Percentiles rank a stretch among this genome's conserved stretches.
phyloP scores from a whole-genome alignment of 2,329 filamentous ascomycete species.

The Penicillium oxalicum region DNA sequence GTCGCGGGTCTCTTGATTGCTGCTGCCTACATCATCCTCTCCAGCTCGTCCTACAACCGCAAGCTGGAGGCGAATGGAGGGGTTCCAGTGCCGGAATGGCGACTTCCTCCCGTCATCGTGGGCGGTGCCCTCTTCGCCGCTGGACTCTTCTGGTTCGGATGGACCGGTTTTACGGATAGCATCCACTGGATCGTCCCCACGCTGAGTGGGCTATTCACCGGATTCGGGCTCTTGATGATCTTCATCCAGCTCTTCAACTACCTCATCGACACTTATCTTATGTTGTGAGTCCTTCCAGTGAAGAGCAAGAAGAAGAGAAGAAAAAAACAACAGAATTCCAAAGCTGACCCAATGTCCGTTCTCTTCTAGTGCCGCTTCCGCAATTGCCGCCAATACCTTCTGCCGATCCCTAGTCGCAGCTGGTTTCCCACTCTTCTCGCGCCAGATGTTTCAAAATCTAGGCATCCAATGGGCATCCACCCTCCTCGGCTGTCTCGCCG shows the following conservation, averaged over 20 bases:
- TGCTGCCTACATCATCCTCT: slow-evolving; percentile 50
- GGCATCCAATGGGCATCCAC: slow-evolving; percentile 33
- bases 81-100: slow-evolving; percentile 53
- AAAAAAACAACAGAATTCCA: too few species aligned
- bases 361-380: slow-evolving; percentile 41
- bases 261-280: slow-evolving; percentile 54
- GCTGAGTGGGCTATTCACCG: slow-evolving; percentile 48
- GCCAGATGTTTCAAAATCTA: slow-evolving; percentile 47
- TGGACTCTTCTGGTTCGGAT: slow-evolving; percentile 73
- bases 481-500: slow-evolving; percentile 33
- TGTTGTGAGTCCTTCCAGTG: slow-evolving; percentile 38
- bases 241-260: slow-evolving; percentile 56
- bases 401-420: slow-evolving; percentile 47
- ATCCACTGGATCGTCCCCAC: slow-evolving; percentile 40
- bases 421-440: slow-evolving; percentile 50
- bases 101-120: slow-evolving; percentile 49
- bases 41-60: slow-evolving; percentile 43
- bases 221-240: slow-evolving; percentile 53
- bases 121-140: slow-evolving; percentile 49
- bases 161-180: slow-evolving; percentile 52
- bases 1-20: slow-evolving; percentile 65
- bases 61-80: slow-evolving; percentile 53
- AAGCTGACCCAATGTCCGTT: too few species aligned
- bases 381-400: slow-evolving; percentile 53
- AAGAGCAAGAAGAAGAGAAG: too few species aligned